Conservation (phyloP, 202 grass and related monocot species). For the Carex arenaria region DNA sequence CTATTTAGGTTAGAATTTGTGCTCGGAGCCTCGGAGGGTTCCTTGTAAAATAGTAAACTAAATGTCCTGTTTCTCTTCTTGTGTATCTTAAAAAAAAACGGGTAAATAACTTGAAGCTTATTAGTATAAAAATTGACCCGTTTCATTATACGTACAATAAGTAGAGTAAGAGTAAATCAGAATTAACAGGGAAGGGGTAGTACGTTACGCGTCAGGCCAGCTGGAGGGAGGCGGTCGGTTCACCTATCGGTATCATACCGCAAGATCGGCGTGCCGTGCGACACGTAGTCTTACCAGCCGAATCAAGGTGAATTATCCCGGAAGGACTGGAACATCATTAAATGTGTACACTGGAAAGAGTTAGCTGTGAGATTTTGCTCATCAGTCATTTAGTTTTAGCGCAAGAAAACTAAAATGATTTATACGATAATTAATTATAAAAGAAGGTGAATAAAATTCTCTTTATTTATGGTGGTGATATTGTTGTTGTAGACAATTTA, state of each 20-base stretch:
- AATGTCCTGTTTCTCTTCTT: neutral
- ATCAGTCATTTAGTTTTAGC: too few relatives aligned
- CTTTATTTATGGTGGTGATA: too few relatives aligned
- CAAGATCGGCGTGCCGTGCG: neutral
- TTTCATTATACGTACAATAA: neutral
- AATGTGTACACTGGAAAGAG: neutral
- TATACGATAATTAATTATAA: too few relatives aligned
- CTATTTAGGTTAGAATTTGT: constrained; percentile 18
- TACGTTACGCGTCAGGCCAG: constrained; percentile 12
- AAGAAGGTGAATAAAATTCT: too few relatives aligned
- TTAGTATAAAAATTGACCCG: neutral
- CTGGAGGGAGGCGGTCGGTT: constrained; percentile 17
- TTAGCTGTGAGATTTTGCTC: neutral
- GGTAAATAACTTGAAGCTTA: fast-evolving
- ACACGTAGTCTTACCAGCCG: neutral
- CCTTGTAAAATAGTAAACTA: neutral
- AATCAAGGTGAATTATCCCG: neutral
- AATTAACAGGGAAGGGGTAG: neutral
- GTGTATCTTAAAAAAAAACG: neutral
- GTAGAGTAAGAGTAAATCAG: neutral
- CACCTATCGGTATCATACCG: constrained; percentile 10
- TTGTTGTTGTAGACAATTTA: too few relatives aligned
- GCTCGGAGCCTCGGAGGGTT: neutral
- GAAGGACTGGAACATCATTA: neutral
- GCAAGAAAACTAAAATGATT: too few relatives aligned